phyloP scores from a whole-genome alignment of 2,329 filamentous ascomycete genomes.

The Thermothelomyces thermophilus region DNA sequence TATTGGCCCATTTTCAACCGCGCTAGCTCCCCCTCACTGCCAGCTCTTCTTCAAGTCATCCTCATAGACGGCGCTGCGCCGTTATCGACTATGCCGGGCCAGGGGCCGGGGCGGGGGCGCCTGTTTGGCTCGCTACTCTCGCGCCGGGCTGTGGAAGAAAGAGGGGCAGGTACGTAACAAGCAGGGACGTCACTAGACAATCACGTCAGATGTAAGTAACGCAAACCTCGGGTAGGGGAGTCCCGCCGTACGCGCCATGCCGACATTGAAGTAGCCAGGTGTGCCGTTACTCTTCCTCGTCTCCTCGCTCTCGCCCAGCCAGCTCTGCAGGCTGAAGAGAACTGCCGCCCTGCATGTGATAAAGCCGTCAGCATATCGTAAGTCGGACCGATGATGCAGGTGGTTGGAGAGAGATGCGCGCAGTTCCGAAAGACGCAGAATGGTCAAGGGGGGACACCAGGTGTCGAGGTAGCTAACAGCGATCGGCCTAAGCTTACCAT shows the following conservation, averaged over 20 bases:
- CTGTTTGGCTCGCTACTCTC: constrained; percentile 26
- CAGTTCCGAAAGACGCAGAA: background rate
- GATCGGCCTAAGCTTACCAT: constrained; percentile 41
- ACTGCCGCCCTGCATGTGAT: constrained; percentile 55
- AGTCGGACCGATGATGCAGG: background rate
- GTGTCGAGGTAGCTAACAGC: background rate
- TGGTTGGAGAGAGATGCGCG: background rate
- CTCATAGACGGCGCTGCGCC: background rate
- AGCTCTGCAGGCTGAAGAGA: constrained; percentile 67
- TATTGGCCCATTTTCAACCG: background rate
- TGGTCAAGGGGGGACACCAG: background rate
- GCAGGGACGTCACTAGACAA: constrained; percentile 31
- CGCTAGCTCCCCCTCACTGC: background rate
- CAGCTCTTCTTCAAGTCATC: background rate
- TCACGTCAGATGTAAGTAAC: constrained; percentile 1
- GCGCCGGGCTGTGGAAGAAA: constrained; percentile 29
- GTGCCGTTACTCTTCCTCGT: constrained; percentile 33
- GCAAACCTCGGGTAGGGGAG: background rate
- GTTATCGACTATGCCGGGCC: constrained; percentile 12
- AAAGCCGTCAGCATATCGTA: background rate
- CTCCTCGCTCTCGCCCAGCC: constrained; percentile 45
- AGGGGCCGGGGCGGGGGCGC: constrained; percentile 27
- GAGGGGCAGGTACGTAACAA: constrained; percentile 33
- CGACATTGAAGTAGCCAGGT: constrained; percentile 32
- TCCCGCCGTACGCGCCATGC: constrained; percentile 30